These are phyloP conservation scores for Lasiodiplodia gonubiensis DNA, from an alignment of 2,329 filamentous ascomycete species.

Conservation along the genomic window DNA sequence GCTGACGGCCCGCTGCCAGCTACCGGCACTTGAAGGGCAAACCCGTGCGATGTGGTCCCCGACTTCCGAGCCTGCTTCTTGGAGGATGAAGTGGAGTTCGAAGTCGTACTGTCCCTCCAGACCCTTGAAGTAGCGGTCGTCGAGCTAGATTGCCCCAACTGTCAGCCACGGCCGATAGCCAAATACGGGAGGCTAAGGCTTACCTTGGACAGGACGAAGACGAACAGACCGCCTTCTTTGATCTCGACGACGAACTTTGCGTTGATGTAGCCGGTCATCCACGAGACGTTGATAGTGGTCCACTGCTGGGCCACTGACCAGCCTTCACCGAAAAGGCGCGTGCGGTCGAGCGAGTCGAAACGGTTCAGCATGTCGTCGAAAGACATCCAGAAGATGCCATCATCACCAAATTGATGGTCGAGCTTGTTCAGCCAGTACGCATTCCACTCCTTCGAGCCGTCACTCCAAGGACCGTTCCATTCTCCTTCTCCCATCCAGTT, in stretches of 20 bases:
- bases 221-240: neutral
- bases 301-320: constrained; percentile 26
- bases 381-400: constrained; percentile 54
- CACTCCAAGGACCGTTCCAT: constrained; percentile 82
- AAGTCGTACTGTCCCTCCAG: constrained; percentile 64
- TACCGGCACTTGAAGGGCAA: constrained; percentile 31
- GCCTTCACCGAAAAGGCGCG: constrained; percentile 20
- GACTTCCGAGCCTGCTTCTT: constrained; percentile 60
- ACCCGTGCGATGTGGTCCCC: constrained; percentile 62
- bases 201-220: constrained; percentile 25
- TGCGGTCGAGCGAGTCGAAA: constrained; percentile 18
- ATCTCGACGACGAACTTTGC: constrained; percentile 27
- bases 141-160: neutral
- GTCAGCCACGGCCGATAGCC: neutral
- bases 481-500: constrained; percentile 56
- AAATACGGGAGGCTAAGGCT: constrained; percentile 27
- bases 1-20: constrained; percentile 76
- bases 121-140: constrained; percentile 43
- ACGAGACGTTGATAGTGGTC: constrained; percentile 27
- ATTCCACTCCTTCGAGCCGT: constrained; percentile 85
- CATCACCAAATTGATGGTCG: constrained; percentile 75
- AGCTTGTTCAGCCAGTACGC: constrained; percentile 76
- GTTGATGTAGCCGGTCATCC: constrained; percentile 22
- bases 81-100: constrained; percentile 63
- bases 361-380: constrained; percentile 24